phyloP scores from a whole-genome alignment of 306 rosid genomes.

The Castanea crenata region DNA sequence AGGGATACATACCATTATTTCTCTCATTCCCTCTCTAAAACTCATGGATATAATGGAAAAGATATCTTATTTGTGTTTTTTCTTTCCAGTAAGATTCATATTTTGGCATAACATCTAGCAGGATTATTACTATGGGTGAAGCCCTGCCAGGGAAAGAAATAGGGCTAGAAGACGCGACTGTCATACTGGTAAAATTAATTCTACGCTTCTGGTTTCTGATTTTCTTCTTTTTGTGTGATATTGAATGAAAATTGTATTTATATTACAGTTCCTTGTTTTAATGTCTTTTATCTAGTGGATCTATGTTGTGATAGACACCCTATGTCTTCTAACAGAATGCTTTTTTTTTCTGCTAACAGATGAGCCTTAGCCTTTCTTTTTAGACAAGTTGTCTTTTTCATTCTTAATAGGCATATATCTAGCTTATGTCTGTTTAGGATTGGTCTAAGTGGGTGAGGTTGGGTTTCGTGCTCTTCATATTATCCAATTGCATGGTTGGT shows the following conservation, averaged over 20 bases:
- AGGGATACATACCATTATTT: no score
- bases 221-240: background rate
- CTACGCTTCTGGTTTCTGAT: background rate
- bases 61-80: no score
- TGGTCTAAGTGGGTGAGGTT: background rate
- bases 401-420: background rate
- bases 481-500: background rate
- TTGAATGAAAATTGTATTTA: background rate
- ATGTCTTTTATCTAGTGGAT: background rate
- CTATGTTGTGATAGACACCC: background rate
- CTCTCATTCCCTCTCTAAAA: no score
- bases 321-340: background rate
- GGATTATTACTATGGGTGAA: slow-evolving; percentile 74
- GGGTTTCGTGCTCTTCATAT: background rate
- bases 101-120: background rate
- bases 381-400: background rate
- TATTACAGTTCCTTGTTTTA: background rate
- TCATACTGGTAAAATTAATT: slow-evolving; percentile 66
- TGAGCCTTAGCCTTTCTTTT: background rate
- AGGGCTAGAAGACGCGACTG: slow-evolving; percentile 85
- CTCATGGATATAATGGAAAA: no score
- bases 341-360: no score
- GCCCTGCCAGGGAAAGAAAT: slow-evolving; percentile 84
- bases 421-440: background rate
- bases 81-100: background rate